Evolutionary conservation across 78 protist genomes (phyloP), one percentile per base, ranked within the genome.

Genomic region (Tieghemostelium lacteum): DNA sequence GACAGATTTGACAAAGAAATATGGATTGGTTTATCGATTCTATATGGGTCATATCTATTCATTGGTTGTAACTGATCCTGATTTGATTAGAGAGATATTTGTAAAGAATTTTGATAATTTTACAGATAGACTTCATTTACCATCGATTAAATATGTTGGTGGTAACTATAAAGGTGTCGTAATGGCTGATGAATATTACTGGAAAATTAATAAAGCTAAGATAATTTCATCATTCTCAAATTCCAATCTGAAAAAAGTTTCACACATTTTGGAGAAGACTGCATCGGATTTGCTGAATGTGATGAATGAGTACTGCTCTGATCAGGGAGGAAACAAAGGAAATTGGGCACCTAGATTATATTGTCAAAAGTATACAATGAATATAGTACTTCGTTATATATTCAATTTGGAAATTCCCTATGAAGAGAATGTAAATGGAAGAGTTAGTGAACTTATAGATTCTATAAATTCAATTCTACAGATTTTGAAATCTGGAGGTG

Each of bases 31-130:
- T 2, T 80, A 29, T 67, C 36, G 69, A 57, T 14, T 80, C n/a
- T 80, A 24, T 8, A 34, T 80, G 45, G 88, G 88, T 10, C 77
- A 80, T 40, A 0, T 14, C 7, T 36, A 40, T 7, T 49, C 64
- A 4, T 24, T 80, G 5, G 39, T 65, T 0, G 67, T 80, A 1
- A 39, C 62, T 67, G 88, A 80, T 26, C 50, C 37, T 12, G 22
- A 24, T 0, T 6, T 50, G 3, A 67, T 80, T 40, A 24, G 55
- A 20, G 88, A 80, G 37, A 16, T 80, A 0, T 80, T 61, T 60
- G 6, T 69, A 26, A 67, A 80, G 39, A 80, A 80, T 39, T 45
- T 33, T 57, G 71, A 80, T 0, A 19, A 6, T 2, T 80, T 80
- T n/a, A 37, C 36, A 1, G 60, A 80, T 26, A 31, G 88, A 58